These are phyloP conservation scores for Petrea volubilis DNA, from an alignment of 257 asterid species.

Conservation along the genomic window DNA sequence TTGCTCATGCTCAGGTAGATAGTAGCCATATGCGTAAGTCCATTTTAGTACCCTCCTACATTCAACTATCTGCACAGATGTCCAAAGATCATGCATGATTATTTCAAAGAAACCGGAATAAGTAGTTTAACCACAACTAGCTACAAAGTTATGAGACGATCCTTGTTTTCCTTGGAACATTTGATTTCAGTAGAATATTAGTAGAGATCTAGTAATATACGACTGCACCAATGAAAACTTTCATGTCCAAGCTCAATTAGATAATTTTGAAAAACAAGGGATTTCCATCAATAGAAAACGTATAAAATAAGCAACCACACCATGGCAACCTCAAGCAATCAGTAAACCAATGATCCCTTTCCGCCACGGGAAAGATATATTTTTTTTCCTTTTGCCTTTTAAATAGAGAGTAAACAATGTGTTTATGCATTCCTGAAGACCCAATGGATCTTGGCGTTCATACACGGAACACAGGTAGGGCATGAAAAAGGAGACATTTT, in stretches of 20 bases:
- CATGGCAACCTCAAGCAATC: neutral
- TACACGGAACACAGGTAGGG: neutral
- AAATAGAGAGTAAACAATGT: neutral
- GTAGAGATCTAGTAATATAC: neutral
- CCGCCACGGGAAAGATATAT: no score
- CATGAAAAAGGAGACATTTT: neutral
- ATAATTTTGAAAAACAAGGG: neutral
- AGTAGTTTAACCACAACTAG: neutral
- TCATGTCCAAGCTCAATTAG: slow-evolving; percentile 11
- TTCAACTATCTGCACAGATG: slow-evolving; percentile 82
- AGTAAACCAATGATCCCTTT: neutral
- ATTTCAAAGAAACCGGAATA: slow-evolving; percentile 11
- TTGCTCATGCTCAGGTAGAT: slow-evolving; percentile 72
- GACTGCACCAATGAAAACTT: neutral
- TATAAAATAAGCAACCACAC: neutral
- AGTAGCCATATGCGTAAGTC: slow-evolving; percentile 97
- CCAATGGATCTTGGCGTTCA: neutral
- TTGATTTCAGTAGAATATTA: neutral
- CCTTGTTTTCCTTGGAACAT: neutral
- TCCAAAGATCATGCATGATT: slow-evolving; percentile 13
- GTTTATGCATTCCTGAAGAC: neutral
- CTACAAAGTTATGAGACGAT: neutral
- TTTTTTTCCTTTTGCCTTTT: neutral
- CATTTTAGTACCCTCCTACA: slow-evolving; percentile 96
- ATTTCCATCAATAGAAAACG: neutral